These are phyloP conservation scores for Puya raimondii DNA, from an alignment of 176 grass and related monocot species.

Conservation along the genomic window DNA sequence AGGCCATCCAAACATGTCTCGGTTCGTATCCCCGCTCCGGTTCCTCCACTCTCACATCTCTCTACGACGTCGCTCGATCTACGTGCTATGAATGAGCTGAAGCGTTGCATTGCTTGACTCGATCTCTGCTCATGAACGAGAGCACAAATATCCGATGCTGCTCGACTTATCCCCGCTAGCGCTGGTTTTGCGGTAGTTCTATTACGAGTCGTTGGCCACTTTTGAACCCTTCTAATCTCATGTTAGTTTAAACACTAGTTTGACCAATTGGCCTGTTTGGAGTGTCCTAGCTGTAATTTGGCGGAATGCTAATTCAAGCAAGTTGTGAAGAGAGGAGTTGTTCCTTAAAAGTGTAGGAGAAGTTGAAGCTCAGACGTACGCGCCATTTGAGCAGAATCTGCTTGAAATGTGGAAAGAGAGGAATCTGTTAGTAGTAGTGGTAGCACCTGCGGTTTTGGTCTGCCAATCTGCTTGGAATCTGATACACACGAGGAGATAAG, in stretches of 20 bases:
- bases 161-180: background rate
- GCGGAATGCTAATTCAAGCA: constrained; percentile 14
- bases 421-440: background rate
- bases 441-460: too few species aligned
- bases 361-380: background rate
- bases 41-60: background rate
- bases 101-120: background rate
- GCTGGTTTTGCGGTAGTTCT: background rate
- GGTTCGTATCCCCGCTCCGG: constrained; percentile 31
- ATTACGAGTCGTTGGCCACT: too few species aligned
- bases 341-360: background rate
- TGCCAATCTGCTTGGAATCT: too few species aligned
- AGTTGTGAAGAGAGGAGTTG: background rate
- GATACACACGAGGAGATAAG: too few species aligned
- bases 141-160: too few species aligned
- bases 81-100: constrained; percentile 12
- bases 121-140: background rate
- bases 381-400: background rate
- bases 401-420: background rate
- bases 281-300: constrained; percentile 1
- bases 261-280: constrained; percentile 2
- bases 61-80: constrained; percentile 20
- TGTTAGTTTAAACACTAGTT: background rate
- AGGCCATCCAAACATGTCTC: constrained; percentile 77
- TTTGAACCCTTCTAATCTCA: background rate